Conservation (phyloP, 2,329 filamentous ascomycete genomes). For the Hymenoscyphus salicellus region DNA sequence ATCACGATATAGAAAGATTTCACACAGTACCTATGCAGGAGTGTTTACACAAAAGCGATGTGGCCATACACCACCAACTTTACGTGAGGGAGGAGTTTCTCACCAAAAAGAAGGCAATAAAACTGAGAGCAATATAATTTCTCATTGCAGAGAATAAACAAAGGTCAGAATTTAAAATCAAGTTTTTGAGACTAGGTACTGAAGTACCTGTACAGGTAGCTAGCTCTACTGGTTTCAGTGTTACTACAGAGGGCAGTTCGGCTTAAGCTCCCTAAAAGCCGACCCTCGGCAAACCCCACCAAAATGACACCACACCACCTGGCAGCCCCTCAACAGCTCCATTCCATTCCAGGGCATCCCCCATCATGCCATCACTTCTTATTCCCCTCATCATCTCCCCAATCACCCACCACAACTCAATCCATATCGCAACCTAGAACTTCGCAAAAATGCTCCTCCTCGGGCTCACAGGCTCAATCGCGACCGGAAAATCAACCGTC, state of each 20-base stretch:
- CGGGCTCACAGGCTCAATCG: slow-evolving; percentile 93
- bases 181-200: too few species aligned
- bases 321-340: background rate
- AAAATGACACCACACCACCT: background rate
- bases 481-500: slow-evolving; percentile 96
- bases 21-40: too few species aligned
- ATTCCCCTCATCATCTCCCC: background rate
- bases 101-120: too few species aligned
- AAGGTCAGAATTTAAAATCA: too few species aligned
- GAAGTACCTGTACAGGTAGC: too few species aligned
- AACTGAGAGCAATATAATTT: too few species aligned
- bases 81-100: too few species aligned
- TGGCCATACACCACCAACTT: too few species aligned
- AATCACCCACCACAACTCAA: background rate
- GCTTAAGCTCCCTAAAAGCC: background rate
- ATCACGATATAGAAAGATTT: background rate
- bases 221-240: too few species aligned
- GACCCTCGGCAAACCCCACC: background rate
- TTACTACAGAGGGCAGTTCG: background rate
- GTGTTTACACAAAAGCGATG: too few species aligned
- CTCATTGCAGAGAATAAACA: too few species aligned
- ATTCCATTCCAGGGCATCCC: background rate
- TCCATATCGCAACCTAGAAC: background rate
- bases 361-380: background rate
- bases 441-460: slow-evolving; percentile 74